phyloP scores from a whole-genome alignment of 192 early-diverging fungal genomes.

The Umbelopsis sp. region DNA sequence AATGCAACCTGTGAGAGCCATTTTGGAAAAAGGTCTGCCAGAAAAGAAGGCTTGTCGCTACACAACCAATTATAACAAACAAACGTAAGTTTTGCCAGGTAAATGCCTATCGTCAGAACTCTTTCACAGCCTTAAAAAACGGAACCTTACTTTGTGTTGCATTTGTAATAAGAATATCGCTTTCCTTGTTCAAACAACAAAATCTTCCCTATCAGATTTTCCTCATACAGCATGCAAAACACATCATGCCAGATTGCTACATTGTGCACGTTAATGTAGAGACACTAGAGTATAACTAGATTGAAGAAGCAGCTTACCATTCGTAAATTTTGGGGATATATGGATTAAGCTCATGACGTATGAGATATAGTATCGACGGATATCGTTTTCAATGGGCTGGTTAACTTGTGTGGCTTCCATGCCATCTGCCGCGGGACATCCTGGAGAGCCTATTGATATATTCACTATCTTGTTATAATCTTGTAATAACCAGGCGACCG shows the following conservation, averaged over 20 bases:
- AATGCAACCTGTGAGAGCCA: conserved; percentile 31
- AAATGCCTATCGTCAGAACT: too few relatives aligned
- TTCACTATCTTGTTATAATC: neutral
- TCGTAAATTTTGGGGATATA: neutral
- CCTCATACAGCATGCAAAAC: neutral
- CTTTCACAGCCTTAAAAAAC: too few relatives aligned
- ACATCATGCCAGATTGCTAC: neutral
- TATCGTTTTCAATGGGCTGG: neutral
- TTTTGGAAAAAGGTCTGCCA: conserved; percentile 19
- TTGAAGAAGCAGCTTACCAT: too few relatives aligned
- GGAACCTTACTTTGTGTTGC: neutral
- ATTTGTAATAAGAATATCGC: neutral
- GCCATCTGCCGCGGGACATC: neutral
- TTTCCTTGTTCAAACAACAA: neutral
- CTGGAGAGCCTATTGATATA: neutral
- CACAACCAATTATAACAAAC: neutral
- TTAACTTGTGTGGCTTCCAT: too few relatives aligned
- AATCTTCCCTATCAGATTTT: neutral
- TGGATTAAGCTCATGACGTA: conserved; percentile 8
- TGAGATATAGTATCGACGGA: neutral
- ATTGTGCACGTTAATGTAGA: neutral
- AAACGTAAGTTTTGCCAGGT: neutral
- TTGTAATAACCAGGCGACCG: neutral
- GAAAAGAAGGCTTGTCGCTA: neutral
- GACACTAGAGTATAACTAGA: too few relatives aligned